These are phyloP conservation scores for Backusella sp. DNA, from an alignment of 192 early-diverging fungal genomes.

Conservation along the genomic window DNA sequence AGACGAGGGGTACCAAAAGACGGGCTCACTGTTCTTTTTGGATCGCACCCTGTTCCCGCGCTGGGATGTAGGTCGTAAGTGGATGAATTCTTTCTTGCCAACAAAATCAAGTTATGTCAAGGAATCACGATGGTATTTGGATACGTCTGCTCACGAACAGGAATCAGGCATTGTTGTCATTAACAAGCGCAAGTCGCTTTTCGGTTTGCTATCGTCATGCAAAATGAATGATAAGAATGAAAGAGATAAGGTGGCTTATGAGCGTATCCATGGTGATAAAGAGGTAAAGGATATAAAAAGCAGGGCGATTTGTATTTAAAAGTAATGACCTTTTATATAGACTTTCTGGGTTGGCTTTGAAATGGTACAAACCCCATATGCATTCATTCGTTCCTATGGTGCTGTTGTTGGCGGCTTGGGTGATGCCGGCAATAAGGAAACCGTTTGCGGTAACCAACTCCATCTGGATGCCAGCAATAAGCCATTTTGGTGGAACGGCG, in stretches of 20 bases:
- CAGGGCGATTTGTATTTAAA: no score
- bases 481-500: slow-evolving; percentile 57
- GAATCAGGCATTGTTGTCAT: slow-evolving; percentile 62
- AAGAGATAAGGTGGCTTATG: slow-evolving; percentile 48
- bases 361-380: slow-evolving; percentile 54
- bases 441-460: slow-evolving; percentile 46
- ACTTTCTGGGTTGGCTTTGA: slow-evolving; percentile 67
- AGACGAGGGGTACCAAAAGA: slow-evolving; percentile 46
- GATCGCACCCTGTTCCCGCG: slow-evolving; percentile 55
- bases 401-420: slow-evolving; percentile 53
- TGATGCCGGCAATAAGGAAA: slow-evolving; percentile 19
- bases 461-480: slow-evolving; percentile 39
- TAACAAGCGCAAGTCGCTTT: slow-evolving; percentile 48
- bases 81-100: slow-evolving; percentile 51
- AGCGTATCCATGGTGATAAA: slow-evolving; percentile 61
- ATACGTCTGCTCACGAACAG: slow-evolving; percentile 50
- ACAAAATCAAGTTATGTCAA: slow-evolving; percentile 41
- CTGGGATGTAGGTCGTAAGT: slow-evolving; percentile 30
- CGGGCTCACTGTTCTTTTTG: slow-evolving; percentile 60
- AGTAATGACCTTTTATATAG: not conserved
- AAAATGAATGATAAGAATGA: slow-evolving; percentile 53
- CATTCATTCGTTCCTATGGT: slow-evolving; percentile 46
- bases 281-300: slow-evolving; percentile 34
- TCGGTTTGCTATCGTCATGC: slow-evolving; percentile 55
- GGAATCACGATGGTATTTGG: slow-evolving; percentile 40